Evolutionary conservation across 768 basidiomycete genomes (phyloP).

Genomic region (Termitomyces sp.): DNA sequence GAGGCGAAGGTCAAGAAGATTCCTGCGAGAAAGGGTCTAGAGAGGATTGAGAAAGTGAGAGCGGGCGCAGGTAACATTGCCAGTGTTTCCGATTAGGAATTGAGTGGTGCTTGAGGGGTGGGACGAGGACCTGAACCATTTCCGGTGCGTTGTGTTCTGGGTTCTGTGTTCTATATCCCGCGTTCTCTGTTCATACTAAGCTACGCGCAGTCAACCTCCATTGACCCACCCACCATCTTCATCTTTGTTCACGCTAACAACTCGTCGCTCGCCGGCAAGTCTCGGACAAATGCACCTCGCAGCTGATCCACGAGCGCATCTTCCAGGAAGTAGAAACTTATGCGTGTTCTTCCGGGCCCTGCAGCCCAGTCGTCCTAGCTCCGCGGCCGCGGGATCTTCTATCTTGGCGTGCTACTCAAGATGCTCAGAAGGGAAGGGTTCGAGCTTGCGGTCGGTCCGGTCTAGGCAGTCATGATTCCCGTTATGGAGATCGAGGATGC

Average conservation of each 20-base stretch:
- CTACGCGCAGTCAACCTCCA: constrained; percentile 29
- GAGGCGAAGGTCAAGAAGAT: constrained; percentile 47
- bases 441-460: constrained; percentile 39
- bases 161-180: too few relatives aligned
- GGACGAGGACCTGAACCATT: constrained; percentile 32
- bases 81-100: constrained; percentile 40
- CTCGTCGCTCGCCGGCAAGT: constrained; percentile 38
- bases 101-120: constrained; percentile 41
- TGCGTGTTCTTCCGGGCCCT: constrained; percentile 40
- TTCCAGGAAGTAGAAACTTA: constrained; percentile 48
- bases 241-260: constrained; percentile 43
- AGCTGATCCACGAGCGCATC: constrained; percentile 41
- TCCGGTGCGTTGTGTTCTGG: constrained; percentile 21
- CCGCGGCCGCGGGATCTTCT: constrained; percentile 41
- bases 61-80: constrained; percentile 46
- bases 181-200: too few relatives aligned
- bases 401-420: constrained; percentile 45
- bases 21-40: constrained; percentile 30
- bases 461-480: constrained; percentile 43
- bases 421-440: constrained; percentile 44
- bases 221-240: constrained; percentile 46
- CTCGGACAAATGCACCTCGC: constrained; percentile 45
- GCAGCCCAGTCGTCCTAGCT: constrained; percentile 44
- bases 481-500: constrained; percentile 31
- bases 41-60: constrained; percentile 35